Base-by-base conservation (phyloP, 139 green algal species). In the Chlorella vulgaris region DNA sequence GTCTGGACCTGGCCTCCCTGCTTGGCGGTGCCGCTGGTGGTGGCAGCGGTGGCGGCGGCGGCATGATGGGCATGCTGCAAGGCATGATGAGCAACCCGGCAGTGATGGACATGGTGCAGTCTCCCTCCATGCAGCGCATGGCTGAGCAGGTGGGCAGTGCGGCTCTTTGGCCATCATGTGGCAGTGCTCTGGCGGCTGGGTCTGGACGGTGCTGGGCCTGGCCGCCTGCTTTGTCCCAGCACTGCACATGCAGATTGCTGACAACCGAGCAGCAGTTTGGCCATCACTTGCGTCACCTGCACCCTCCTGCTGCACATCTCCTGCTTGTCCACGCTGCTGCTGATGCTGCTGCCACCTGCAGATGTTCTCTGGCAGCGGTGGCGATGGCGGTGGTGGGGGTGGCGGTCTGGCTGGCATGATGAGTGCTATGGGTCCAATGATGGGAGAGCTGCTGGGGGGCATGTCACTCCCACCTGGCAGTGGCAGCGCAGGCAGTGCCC, bases 121-220 rank as follows among this genome's bases (percentile, higher is more conserved):
- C 83, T 61, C 83, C 83, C 0, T 68, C 76, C 19, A 81, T 86
- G 69, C 69, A 84, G 76, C 83, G 69, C 55, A 83, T 86, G 76
- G 82, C 82, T 0, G 71, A 81, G 60, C 71, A 81, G 81, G 60
- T 77, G 31, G 55, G 55, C 55, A 31, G 55, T n/a, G n/a, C n/a
- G n/a, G n/a, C 47, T 55, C 13, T 55, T 26, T 29, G 28, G 7
- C 60, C 24, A 67, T n/a, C n/a, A n/a, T n/a, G n/a, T n/a, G n/a
- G n/a, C n/a, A n/a, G n/a, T n/a, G n/a, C n/a, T n/a, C n/a, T n/a
- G n/a, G n/a, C n/a, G n/a, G n/a, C n/a, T n/a, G n/a, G n/a, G n/a
- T n/a, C n/a, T n/a, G n/a, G n/a, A n/a, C n/a, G n/a, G n/a, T n/a
- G n/a, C 22, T 50, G 55, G 28, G 10, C 74, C 0, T n/a, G 43